Conservation (phyloP, 1,284 basidiomycete genomes). For the Calocybe gambosa region DNA sequence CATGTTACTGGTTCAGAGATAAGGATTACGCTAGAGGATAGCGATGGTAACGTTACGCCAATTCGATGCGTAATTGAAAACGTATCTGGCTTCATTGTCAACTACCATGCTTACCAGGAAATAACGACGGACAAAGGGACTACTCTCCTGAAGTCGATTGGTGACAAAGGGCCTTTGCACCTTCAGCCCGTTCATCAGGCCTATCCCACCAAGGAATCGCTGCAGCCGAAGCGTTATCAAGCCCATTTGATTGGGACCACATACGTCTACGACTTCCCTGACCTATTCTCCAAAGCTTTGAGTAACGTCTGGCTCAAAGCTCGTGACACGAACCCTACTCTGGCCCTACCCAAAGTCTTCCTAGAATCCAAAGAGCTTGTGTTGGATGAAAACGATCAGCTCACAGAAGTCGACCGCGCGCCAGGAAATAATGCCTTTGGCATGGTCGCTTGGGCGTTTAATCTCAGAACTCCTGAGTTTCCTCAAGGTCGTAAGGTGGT, state of each 20-base stretch:
- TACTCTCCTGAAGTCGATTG: constrained; percentile 93
- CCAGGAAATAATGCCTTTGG: constrained; percentile 94
- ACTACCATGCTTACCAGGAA: constrained; percentile 99
- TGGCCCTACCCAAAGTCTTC: constrained; percentile 72
- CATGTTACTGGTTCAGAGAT: constrained; percentile 99
- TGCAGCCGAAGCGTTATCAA: constrained; percentile 98
- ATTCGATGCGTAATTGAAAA: constrained; percentile 98
- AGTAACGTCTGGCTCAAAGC: constrained; percentile 89
- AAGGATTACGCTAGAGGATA: constrained; percentile 89
- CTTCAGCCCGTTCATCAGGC: constrained; percentile 88
- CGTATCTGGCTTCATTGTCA: constrained; percentile 97
- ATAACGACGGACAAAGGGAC: constrained; percentile 93
- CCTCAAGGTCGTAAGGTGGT: constrained; percentile 85
- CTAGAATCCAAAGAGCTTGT: constrained; percentile 87
- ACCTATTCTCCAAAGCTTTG: constrained; percentile 94
- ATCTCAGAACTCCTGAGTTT: constrained; percentile 89
- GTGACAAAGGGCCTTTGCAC: constrained; percentile 90
- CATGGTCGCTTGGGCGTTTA: constrained; percentile 99
- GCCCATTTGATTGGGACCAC: constrained; percentile 99
- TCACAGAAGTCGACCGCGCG: constrained; percentile 85
- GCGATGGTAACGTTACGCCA: constrained; percentile 87
- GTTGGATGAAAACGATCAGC: constrained; percentile 88
- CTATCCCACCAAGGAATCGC: constrained; percentile 97
- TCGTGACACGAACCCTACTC: constrained; percentile 56
- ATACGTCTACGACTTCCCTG: constrained; percentile 99